phyloP scores from a whole-genome alignment of 306 rosid genomes.

The Sindora glabra region DNA sequence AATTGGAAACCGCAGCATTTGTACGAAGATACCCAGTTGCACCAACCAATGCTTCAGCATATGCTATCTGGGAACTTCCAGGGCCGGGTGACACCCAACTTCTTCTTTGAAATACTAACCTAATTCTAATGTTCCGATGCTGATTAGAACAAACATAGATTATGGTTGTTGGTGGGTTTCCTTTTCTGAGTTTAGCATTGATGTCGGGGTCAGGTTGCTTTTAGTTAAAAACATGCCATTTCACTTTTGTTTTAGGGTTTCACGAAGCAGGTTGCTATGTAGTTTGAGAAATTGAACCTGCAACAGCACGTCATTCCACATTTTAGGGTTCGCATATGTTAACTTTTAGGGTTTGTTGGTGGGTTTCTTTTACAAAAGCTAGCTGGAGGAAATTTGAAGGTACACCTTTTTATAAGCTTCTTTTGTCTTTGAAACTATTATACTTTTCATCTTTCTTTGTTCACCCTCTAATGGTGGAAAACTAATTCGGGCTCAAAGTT shows the following conservation, averaged over 20 bases:
- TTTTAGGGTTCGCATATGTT: no score
- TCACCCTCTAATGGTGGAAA: neutral
- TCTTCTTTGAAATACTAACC: neutral
- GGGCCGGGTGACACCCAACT: neutral
- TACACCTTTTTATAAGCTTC: slow-evolving; percentile 15
- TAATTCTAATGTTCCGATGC: neutral
- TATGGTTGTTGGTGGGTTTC: slow-evolving; percentile 1
- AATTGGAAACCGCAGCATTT: neutral
- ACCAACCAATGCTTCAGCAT: slow-evolving; percentile 51
- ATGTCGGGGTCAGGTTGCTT: no score
- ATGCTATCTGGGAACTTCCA: slow-evolving; percentile 21
- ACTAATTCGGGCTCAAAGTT: neutral
- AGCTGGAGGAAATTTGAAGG: neutral
- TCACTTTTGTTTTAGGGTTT: no score
- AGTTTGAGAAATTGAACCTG: no score
- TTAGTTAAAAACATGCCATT: no score
- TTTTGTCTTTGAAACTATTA: neutral
- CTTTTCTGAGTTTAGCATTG: slow-evolving; percentile 11
- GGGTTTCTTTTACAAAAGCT: neutral
- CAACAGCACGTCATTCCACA: no score
- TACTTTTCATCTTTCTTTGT: slow-evolving; percentile 3
- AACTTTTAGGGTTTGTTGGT: no score
- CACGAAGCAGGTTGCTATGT: no score
- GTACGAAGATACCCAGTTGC: slow-evolving; percentile 42
- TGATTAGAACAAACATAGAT: neutral